phyloP scores from a whole-genome alignment of 106 monocot species.

The Vanilla planifolia region DNA sequence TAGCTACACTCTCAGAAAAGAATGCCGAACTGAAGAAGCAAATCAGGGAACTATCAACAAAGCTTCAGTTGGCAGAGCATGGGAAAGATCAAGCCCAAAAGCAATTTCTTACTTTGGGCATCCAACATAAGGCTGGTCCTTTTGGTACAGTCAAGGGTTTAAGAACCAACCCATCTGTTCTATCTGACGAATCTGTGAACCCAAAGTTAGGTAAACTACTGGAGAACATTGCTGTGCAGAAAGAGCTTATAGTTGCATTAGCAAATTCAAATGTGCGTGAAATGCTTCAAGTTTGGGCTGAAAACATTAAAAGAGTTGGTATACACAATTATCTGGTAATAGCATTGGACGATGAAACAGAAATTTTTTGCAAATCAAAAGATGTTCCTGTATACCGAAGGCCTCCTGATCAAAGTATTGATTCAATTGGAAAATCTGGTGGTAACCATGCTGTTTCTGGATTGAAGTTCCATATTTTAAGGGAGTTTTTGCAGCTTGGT shows the following conservation, averaged over 20 bases:
- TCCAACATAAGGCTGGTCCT: slow-evolving; percentile 56
- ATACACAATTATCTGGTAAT: slow-evolving; percentile 79
- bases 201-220: slow-evolving; percentile 69
- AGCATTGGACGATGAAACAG: slow-evolving; percentile 73
- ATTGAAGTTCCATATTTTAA: slow-evolving; percentile 75
- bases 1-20: slow-evolving; percentile 46
- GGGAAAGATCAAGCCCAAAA: slow-evolving; percentile 54
- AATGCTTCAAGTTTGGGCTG: slow-evolving; percentile 71
- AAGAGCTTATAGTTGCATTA: slow-evolving; percentile 71
- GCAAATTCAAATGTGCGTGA: slow-evolving; percentile 85
- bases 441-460: slow-evolving; percentile 92
- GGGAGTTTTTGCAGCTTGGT: slow-evolving; percentile 93
- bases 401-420: slow-evolving; percentile 56
- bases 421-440: slow-evolving; percentile 60
- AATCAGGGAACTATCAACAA: slow-evolving; percentile 37
- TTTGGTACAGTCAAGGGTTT: slow-evolving; percentile 75
- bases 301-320: slow-evolving; percentile 72
- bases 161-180: slow-evolving; percentile 60
- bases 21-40: slow-evolving; percentile 72
- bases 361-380: slow-evolving; percentile 63
- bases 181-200: slow-evolving; percentile 80
- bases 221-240: slow-evolving; percentile 51
- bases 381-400: slow-evolving; percentile 79
- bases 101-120: slow-evolving; percentile 31
- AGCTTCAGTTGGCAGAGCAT: slow-evolving; percentile 62